Conservation (phyloP, 345 rosid genomes). For the Crucihimalaya himalaica region DNA sequence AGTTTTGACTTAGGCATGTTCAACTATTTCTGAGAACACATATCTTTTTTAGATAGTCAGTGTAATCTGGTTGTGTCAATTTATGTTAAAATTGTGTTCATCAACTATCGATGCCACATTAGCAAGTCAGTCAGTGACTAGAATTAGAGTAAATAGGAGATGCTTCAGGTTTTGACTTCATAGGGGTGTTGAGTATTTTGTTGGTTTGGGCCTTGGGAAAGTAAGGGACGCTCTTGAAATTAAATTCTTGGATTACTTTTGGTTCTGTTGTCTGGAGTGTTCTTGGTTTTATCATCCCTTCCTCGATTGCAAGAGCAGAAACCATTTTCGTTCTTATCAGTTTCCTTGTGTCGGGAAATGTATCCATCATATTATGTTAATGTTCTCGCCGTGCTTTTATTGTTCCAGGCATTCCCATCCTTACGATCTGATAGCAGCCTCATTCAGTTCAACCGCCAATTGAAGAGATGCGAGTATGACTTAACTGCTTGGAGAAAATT, state of each 20-base stretch:
- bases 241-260: neutral
- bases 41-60: neutral
- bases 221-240: neutral
- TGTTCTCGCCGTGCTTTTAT: neutral
- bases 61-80: neutral
- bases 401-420: conserved; percentile 71
- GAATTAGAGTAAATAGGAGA: neutral
- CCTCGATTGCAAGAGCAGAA: neutral
- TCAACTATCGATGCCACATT: neutral
- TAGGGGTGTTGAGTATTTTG: neutral
- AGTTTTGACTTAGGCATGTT: conserved; percentile 3
- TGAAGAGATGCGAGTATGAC: conserved; percentile 92
- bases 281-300: neutral
- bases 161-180: neutral
- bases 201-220: neutral
- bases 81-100: no score
- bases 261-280: neutral
- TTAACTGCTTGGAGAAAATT: conserved; percentile 76
- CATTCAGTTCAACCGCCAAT: conserved; percentile 91
- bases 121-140: conserved; percentile 5
- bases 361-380: neutral
- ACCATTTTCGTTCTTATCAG: neutral
- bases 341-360: neutral
- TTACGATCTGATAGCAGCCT: conserved; percentile 81
- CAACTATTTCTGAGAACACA: conserved; percentile 8